Percentiles rank a stretch among this genome's conserved stretches.
Conservation (phyloP, 164 flowering plant species). For the Nelumbo lutea region DNA sequence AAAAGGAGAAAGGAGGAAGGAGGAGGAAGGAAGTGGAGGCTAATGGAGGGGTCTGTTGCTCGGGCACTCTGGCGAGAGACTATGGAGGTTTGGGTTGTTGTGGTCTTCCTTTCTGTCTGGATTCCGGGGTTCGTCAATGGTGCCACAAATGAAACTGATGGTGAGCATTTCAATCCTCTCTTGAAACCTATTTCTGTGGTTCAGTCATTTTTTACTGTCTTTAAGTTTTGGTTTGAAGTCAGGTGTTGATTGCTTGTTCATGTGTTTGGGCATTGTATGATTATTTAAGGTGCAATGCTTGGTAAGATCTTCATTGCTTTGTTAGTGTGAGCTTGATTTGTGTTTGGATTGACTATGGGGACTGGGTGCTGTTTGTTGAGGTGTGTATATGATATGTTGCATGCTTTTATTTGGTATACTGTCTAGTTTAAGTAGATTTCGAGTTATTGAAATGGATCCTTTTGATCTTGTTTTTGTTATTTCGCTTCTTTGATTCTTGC, state of each 20-base stretch:
- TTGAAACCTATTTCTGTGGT: neutral
- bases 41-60: neutral
- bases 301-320: conserved; percentile 1
- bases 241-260: too few species aligned
- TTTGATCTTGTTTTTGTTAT: too few species aligned
- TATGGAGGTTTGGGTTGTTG: conserved; percentile 18
- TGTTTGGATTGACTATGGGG: neutral
- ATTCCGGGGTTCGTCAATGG: conserved; percentile 29
- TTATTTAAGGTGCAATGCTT: neutral
- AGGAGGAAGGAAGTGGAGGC: neutral
- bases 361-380: neutral
- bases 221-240: neutral
- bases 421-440: neutral
- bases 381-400: neutral
- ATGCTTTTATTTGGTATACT: neutral
- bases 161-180: conserved; percentile 21
- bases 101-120: conserved; percentile 30
- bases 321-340: neutral
- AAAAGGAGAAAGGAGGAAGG: neutral
- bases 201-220: neutral
- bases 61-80: conserved; percentile 10
- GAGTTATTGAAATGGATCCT: neutral
- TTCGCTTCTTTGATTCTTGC: neutral
- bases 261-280: neutral
- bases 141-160: conserved; percentile 45